Base-by-base conservation (phyloP, 345 rosid species). In the Salix arbutifolia region DNA sequence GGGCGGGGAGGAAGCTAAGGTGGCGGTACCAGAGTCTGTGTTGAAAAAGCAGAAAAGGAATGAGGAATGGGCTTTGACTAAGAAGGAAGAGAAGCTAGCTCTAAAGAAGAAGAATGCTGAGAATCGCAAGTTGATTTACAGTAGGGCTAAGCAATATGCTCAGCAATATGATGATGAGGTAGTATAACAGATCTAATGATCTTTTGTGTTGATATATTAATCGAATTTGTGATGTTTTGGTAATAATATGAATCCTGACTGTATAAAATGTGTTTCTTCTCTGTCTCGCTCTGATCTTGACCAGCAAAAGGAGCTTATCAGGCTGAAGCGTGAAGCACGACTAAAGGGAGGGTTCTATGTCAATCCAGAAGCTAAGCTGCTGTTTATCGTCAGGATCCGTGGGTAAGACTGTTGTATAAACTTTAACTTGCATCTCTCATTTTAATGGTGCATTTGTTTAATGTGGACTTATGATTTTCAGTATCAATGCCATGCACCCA, bases 311-410 rank as follows among this genome's bases (percentile, higher is more conserved):
- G 91, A 92, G 77, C 73, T 91, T 74, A 89, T 93, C 68, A 37
- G 21, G 4, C 76, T 92, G 90, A 94, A 93, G 84, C 87, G 97
- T 0, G 95, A 91, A 83, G 98, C 98, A 0, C 92, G 89, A 80
- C 78, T 92, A 73, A 91, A 92, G 69, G 97, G 98, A 8, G 96
- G 94, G 2, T 95, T 93, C 78, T 95, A 95, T 84, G 99, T 93
- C 19, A 87, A 89, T 40, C 97, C 99, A 23, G 97, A 95, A 80
- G 93, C 97, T 16, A 94, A 91, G 83, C 91, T 91, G 3, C 46
- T 94, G 83, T 94, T 91, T 71, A 90, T 92, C 67, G 67, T 92
- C 76, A 88, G 98, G 56, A 94, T 92, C 31, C 93, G 78, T 25
- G 78, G 78, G 78, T 75, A 37, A 52, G 78, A 16, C 3, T 67